A percentile compares a stretch with the other conserved stretches of the same genome.
These are phyloP conservation scores for Pichia cabralensis DNA, from an alignment of 805 yeast genomes.

Conservation along the genomic window DNA sequence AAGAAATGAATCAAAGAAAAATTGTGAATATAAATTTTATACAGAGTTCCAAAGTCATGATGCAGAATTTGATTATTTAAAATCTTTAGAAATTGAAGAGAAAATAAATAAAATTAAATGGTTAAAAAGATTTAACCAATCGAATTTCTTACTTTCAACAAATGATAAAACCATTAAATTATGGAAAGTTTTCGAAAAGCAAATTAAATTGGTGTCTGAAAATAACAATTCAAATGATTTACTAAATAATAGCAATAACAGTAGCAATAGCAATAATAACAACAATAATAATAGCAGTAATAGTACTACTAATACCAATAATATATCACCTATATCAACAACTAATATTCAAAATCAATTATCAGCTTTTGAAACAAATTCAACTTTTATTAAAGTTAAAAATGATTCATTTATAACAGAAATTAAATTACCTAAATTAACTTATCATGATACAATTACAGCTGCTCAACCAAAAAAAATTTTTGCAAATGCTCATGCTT, in stretches of 20 bases:
- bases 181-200: slow-evolving; percentile 92
- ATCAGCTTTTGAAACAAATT: slow-evolving; percentile 19
- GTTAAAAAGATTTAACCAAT: slow-evolving; percentile 80
- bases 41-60: slow-evolving; percentile 98
- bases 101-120: slow-evolving; percentile 96
- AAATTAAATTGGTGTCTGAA: slow-evolving; percentile 84
- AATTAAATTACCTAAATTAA: slow-evolving; percentile 75
- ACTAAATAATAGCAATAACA: too few relatives aligned
- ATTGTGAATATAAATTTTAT: slow-evolving; percentile 88
- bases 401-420: slow-evolving; percentile 17
- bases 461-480: slow-evolving; percentile 90
- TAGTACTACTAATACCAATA: background rate
- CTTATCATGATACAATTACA: slow-evolving; percentile 90
- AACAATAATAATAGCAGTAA: slow-evolving; percentile 1
- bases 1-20: slow-evolving; percentile 64
- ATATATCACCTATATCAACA: slow-evolving; percentile 9
- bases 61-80: slow-evolving; percentile 95
- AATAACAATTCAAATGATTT: too few relatives aligned
- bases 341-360: slow-evolving; percentile 15
- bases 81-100: slow-evolving; percentile 94
- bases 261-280: slow-evolving; percentile 20
- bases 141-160: slow-evolving; percentile 84
- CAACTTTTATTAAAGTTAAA: slow-evolving; percentile 11
- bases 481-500: slow-evolving; percentile 94
- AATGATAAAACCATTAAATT: slow-evolving; percentile 97